These are phyloP conservation scores for Diaporthe longicolla DNA, from an alignment of 2,329 filamentous ascomycete genomes.

Conservation along the genomic window DNA sequence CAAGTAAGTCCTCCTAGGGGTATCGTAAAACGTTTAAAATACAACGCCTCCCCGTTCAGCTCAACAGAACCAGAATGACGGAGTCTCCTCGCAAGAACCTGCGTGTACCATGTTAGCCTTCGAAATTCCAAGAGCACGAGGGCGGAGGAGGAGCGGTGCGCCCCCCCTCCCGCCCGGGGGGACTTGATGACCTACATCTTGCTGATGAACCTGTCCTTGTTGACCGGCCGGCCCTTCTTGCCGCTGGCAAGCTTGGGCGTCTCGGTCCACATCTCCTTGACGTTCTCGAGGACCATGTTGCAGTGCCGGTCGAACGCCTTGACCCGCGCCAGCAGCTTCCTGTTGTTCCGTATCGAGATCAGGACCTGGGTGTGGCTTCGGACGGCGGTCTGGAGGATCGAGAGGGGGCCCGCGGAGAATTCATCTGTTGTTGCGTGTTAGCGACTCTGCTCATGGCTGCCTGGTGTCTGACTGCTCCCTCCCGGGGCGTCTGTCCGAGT, in stretches of 20 bases:
- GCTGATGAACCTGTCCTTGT: conserved; percentile 98
- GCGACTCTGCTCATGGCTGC: background rate
- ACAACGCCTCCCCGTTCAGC: conserved; percentile 59
- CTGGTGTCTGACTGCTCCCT: background rate
- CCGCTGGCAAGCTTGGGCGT: conserved; percentile 85
- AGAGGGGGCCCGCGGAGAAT: conserved; percentile 72
- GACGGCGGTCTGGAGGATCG: conserved; percentile 96
- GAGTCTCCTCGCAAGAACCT: conserved; percentile 91
- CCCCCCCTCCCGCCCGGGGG: background rate
- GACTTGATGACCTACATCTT: conserved; percentile 79
- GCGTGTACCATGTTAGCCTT: conserved; percentile 41
- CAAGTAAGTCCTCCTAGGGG: conserved; percentile 36
- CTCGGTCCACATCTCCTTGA: conserved; percentile 99
- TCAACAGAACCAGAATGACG: conserved; percentile 88
- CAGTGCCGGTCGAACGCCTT: conserved; percentile 99
- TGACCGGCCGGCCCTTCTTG: conserved; percentile 90
- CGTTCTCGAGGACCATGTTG: conserved; percentile 98
- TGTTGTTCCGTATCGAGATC: conserved; percentile 98
- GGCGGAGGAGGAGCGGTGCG: conserved; percentile 8
- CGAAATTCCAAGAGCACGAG: background rate
- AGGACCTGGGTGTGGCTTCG: conserved; percentile 95
- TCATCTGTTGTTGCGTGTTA: conserved; percentile 61
- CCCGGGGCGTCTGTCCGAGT: no score
- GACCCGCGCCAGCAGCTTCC: conserved; percentile 95
- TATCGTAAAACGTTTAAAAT: conserved; percentile 41